phyloP scores from a whole-genome alignment of 2,329 filamentous ascomycete species.

The Neonectria punicea region DNA sequence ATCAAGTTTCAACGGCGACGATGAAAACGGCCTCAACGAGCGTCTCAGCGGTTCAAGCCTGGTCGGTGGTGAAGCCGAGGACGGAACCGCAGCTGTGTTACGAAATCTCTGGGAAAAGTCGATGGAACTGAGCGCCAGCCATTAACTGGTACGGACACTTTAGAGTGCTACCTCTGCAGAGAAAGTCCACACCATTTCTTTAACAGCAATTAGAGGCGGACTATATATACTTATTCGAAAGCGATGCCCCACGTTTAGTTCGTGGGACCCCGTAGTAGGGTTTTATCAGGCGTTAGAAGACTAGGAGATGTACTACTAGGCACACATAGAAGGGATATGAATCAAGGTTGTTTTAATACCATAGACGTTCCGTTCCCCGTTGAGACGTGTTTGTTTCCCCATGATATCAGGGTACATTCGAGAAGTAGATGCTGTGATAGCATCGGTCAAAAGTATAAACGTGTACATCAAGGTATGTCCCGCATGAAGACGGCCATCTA shows the following conservation, averaged over 20 bases:
- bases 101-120: constrained; percentile 72
- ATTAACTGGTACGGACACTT: constrained; percentile 21
- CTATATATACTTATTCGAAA: not conserved
- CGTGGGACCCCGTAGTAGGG: not conserved
- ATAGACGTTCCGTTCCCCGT: not conserved
- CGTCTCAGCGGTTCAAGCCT: constrained; percentile 62
- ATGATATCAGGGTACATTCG: not conserved
- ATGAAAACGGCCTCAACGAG: constrained; percentile 53
- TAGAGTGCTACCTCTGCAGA: constrained; percentile 3
- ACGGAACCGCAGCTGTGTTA: constrained; percentile 62
- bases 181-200: not conserved
- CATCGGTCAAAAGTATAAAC: not conserved
- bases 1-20: constrained; percentile 60
- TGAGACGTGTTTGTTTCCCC: not conserved
- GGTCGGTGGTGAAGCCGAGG: constrained; percentile 61
- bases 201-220: not conserved
- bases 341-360: not conserved
- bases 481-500: too few relatives aligned
- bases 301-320: constrained; percentile 13
- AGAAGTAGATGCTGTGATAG: too few relatives aligned
- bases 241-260: not conserved
- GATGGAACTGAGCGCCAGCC: constrained; percentile 65
- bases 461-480: not conserved
- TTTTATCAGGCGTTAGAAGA: constrained; percentile 11
- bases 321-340: constrained; percentile 19